A percentile compares a stretch with the other conserved stretches of the same genome.
Conservation (phyloP, 2,329 filamentous ascomycete species). For the Fusarium pseudograminearum region DNA sequence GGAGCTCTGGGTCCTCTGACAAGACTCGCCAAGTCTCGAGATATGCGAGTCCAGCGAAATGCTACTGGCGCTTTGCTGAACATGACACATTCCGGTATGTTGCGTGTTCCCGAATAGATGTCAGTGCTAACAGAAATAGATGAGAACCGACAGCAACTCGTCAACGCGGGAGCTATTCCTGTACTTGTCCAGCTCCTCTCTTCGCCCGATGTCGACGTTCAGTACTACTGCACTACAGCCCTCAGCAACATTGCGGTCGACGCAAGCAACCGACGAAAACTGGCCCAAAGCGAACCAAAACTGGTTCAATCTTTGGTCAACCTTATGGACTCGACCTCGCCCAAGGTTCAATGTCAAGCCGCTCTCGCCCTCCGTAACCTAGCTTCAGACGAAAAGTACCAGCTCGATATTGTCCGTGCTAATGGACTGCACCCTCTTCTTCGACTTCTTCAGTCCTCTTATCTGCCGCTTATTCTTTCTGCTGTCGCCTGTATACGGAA, state of each 20-base stretch:
- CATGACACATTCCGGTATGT: conserved; percentile 97
- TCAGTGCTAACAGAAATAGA: conserved; percentile 65
- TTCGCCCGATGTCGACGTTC: conserved; percentile 94
- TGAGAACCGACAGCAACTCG: conserved; percentile 96
- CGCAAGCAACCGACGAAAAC: conserved; percentile 86
- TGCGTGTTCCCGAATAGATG: neutral
- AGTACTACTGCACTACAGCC: conserved; percentile 99
- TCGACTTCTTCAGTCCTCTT: conserved; percentile 91
- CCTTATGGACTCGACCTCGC: conserved; percentile 96
- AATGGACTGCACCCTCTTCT: conserved; percentile 87
- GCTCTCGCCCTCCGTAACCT: conserved; percentile 93
- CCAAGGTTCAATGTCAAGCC: conserved; percentile 98
- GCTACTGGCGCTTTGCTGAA: conserved; percentile 96
- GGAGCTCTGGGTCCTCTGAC: conserved; percentile 93
- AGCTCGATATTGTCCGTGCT: conserved; percentile 94
- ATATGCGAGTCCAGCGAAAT: conserved; percentile 98
- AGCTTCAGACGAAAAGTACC: conserved; percentile 98
- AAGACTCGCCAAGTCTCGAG: conserved; percentile 92
- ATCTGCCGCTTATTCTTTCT: conserved; percentile 93
- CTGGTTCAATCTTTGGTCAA: conserved; percentile 94
- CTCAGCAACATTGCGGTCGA: conserved; percentile 99
- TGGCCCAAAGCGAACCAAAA: conserved; percentile 90
- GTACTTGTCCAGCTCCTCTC: conserved; percentile 95
- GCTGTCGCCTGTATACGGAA: conserved; percentile 98
- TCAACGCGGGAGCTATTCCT: conserved; percentile 97